These are phyloP conservation scores for Papilionanthe hybrid DNA, from an alignment of 116 monocot genomes.

Conservation along the genomic window DNA sequence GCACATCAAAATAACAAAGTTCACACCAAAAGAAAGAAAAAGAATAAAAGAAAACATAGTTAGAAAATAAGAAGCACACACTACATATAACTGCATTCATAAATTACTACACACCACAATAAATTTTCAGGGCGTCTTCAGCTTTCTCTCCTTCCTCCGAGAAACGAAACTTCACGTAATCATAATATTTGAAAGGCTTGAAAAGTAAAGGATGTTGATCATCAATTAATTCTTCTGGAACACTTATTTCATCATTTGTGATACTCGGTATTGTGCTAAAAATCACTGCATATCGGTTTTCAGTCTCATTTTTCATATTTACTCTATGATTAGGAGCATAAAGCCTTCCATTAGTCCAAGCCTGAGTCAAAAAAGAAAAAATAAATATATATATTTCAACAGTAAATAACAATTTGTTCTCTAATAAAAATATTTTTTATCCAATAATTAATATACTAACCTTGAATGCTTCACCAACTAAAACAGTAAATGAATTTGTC, in stretches of 20 bases:
- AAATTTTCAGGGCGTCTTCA: too few relatives aligned
- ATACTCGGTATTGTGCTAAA: not conserved
- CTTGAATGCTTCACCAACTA: slow-evolving; percentile 2
- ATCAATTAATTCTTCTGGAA: not conserved
- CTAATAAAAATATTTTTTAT: too few relatives aligned
- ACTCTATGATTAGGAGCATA: not conserved
- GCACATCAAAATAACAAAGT: too few relatives aligned
- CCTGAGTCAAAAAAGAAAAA: not conserved
- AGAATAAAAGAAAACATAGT: too few relatives aligned
- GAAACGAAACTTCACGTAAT: too few relatives aligned
- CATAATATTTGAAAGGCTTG: too few relatives aligned
- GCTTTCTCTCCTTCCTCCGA: too few relatives aligned
- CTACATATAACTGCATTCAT: too few relatives aligned
- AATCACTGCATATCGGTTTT: not conserved
- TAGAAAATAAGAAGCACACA: too few relatives aligned
- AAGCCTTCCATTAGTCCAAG: not conserved
- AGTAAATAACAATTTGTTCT: too few relatives aligned
- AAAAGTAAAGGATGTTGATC: not conserved
- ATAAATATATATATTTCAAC: not conserved
- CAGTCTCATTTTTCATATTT: not conserved
- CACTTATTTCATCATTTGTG: not conserved
- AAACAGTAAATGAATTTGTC: not conserved
- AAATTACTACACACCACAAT: too few relatives aligned
- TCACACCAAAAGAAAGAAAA: too few relatives aligned
- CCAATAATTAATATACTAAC: not conserved